phyloP scores from a whole-genome alignment of 352 stramenopile genomes.

The Phytophthora idaei region DNA sequence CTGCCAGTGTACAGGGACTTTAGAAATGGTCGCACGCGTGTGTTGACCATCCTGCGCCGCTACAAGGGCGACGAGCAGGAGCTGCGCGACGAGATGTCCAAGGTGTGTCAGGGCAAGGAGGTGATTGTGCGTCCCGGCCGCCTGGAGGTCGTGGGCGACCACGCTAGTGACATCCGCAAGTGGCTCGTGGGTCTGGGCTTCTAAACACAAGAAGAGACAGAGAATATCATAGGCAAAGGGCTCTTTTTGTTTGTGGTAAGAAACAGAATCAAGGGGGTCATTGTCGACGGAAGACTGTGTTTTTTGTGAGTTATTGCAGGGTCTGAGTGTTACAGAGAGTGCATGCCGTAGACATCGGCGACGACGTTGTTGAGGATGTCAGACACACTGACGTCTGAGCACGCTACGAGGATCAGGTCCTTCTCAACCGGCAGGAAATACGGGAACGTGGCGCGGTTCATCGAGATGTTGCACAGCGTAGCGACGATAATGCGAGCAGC shows the following conservation, averaged over 20 bases:
- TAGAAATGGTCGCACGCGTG: constrained; percentile 84
- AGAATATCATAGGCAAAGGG: constrained; percentile 8
- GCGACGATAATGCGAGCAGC: constrained; percentile 75
- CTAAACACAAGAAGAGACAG: constrained; percentile 34
- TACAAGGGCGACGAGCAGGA: constrained; percentile 84
- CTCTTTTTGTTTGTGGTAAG: constrained; percentile 11
- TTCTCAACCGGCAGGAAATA: constrained; percentile 85
- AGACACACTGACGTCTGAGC: constrained; percentile 75
- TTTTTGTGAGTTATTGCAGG: background rate
- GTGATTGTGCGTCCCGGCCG: constrained; percentile 70
- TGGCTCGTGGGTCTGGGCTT: constrained; percentile 88
- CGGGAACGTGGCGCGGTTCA: constrained; percentile 76
- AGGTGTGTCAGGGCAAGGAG: constrained; percentile 83
- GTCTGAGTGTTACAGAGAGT: constrained; percentile 54
- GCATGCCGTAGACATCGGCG: constrained; percentile 83
- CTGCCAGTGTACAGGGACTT: constrained; percentile 89
- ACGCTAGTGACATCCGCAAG: constrained; percentile 75
- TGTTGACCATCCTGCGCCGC: constrained; percentile 85
- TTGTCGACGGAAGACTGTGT: constrained; percentile 10
- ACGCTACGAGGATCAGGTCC: constrained; percentile 73
- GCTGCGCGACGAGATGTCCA: constrained; percentile 81
- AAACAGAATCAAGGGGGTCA: constrained; percentile 10
- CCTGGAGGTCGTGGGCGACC: constrained; percentile 81
- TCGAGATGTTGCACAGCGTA: constrained; percentile 75
- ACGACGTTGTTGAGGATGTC: constrained; percentile 86